These are phyloP conservation scores for Fusarium coffeatum DNA, from an alignment of 2,329 filamentous ascomycete genomes.

Conservation along the genomic window DNA sequence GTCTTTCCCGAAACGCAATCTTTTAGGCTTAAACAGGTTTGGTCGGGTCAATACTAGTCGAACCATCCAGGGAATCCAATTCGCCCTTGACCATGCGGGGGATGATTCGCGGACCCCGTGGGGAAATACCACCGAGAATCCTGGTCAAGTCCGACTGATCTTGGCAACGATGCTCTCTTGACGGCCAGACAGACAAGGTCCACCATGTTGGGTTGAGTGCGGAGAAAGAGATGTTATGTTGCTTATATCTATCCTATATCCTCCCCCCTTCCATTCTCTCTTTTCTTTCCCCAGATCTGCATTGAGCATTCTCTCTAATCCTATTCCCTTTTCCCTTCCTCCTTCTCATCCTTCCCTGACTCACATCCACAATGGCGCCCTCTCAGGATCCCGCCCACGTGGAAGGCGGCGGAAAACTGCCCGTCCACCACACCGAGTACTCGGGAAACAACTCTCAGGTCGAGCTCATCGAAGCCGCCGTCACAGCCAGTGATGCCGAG, in stretches of 20 bases:
- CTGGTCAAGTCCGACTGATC: slow-evolving; percentile 1
- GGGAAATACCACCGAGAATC: slow-evolving; percentile 33
- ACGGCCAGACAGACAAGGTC: background rate
- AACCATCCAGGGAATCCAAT: background rate
- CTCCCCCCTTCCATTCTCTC: background rate
- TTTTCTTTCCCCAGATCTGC: slow-evolving; percentile 27
- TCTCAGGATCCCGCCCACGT: slow-evolving; percentile 20
- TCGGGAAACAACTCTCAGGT: slow-evolving; percentile 40
- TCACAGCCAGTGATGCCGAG: slow-evolving; percentile 48
- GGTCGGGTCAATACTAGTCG: slow-evolving; percentile 19
- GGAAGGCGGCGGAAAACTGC: slow-evolving; percentile 27
- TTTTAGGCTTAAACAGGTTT: background rate
- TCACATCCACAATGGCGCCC: slow-evolving; percentile 25
- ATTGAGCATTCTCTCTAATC: slow-evolving; percentile 21
- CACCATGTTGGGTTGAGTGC: slow-evolving; percentile 9
- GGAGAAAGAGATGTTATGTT: slow-evolving; percentile 10
- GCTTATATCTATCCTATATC: slow-evolving; percentile 18
- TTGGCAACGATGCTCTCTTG: background rate
- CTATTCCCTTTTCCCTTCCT: background rate
- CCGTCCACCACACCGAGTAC: slow-evolving; percentile 43
- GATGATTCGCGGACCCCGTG: slow-evolving; percentile 35
- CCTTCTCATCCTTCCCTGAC: background rate
- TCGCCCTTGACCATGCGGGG: slow-evolving; percentile 17
- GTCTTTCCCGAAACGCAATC: background rate
- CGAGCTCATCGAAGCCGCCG: slow-evolving; percentile 51